A percentile compares a stretch with the other conserved stretches of the same genome.
These are phyloP conservation scores for Sporothrix phasma DNA, from an alignment of 2,329 filamentous ascomycete genomes.

Conservation along the genomic window DNA sequence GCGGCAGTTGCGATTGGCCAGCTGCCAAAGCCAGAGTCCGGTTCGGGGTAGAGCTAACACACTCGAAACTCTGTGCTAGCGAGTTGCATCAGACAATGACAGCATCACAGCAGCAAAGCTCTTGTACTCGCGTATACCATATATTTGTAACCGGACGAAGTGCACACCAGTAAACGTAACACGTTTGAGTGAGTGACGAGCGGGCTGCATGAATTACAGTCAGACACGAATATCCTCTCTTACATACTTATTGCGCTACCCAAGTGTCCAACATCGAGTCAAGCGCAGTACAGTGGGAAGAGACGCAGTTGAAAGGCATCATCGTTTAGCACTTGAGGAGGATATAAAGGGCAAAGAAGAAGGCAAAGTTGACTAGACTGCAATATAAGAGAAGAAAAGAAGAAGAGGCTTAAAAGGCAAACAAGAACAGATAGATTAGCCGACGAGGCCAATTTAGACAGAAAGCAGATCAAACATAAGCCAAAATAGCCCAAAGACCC, in stretches of 20 bases:
- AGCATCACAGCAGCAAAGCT: not conserved
- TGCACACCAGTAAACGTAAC: no score
- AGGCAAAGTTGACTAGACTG: not conserved
- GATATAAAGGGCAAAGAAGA: not conserved
- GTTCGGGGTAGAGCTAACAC: not conserved
- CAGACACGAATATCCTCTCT: no score
- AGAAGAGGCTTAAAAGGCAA: not conserved
- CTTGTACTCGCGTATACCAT: no score
- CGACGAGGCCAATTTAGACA: not conserved
- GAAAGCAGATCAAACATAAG: not conserved
- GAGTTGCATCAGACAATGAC: not conserved
- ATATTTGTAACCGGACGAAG: no score
- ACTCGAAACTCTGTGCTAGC: no score
- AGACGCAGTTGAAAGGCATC: not conserved
- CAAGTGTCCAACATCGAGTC: no score
- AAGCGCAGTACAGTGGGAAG: no score
- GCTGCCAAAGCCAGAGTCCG: not conserved
- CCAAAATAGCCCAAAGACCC: not conserved
- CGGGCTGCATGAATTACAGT: no score
- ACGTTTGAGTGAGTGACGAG: no score
- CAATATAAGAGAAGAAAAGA: not conserved
- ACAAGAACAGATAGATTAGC: not conserved
- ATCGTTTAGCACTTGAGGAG: not conserved
- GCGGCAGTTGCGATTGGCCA: slow-evolving; percentile 3
- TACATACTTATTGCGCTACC: no score